These are phyloP conservation scores for sorghum (Sorghum bicolor) DNA, from an alignment of 176 grass and related monocot genomes.

Conservation along the genomic window Sorghum_bicolor_NCBIv3 NC_012870.2:15926001-15926500, in stretches of 20 bases:
- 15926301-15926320: neutral
- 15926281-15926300: neutral
- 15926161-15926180: conserved; percentile 42
- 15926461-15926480: too few relatives aligned
- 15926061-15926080: neutral
- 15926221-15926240: neutral
- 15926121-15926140: conserved; percentile 1
- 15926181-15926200: neutral
- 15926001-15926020: neutral
- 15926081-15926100: neutral
- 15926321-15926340: neutral
- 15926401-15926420: too few relatives aligned
- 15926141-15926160: conserved; percentile 30
- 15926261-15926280: neutral
- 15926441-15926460: too few relatives aligned
- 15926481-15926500: too few relatives aligned
- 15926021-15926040: neutral
- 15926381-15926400: too few relatives aligned
- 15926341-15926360: neutral
- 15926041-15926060: neutral
- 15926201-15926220: neutral
- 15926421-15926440: too few relatives aligned
- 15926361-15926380: neutral
- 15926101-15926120: neutral
- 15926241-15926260: neutral